Base-by-base conservation (phyloP, 805 yeast genomes). In the Candida yuanshanica region DNA sequence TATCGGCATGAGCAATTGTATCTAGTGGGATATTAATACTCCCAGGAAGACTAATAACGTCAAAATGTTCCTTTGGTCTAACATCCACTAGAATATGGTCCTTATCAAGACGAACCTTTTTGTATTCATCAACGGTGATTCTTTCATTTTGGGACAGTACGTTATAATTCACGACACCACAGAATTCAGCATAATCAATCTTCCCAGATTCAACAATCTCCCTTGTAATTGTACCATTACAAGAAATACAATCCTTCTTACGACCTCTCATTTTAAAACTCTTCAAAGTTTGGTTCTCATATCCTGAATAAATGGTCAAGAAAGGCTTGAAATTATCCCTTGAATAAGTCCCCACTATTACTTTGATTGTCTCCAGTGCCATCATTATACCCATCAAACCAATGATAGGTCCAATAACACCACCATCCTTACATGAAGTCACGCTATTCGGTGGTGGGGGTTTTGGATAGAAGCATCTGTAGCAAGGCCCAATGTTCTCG, bases 361-460 rank as follows among this genome's bases (percentile, higher is more conserved):
- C 68, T 57, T 91, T 90, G 20, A 95, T 71, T 0, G 95, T 72
- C 54, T 93, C 99, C 17, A 83, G 63, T 0, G 96, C 95, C 84
- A 93, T 91, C 70, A 85, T 71, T 0, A 79, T 69, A 9, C 99
- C 99, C 57, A 91, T 77, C 1, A 88, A 52, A 0, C 99, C 99
- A 41, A 93, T 95, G n/a, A 90, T 93, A 0, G 98, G 95, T 0
- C 99, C 99, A 20, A 93, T 61, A 1, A 91, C 95, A 5, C 97
- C 97, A 3, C 95, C 95, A 61, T 89, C 98, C 12, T 85, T 77
- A 53, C 99, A 93, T 0, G 95, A 75, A 0, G 88, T 75, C 1
- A 90, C 88, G 2, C 84, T 70, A 44, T 77, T 81, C 1, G 96
- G 85, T 1, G 90, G 79, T 0, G 99, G 97, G 0, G 98, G 96